Evolutionary conservation across 768 basidiomycete species (phyloP).

Genomic region (Xerocomus spinulosus): DNA sequence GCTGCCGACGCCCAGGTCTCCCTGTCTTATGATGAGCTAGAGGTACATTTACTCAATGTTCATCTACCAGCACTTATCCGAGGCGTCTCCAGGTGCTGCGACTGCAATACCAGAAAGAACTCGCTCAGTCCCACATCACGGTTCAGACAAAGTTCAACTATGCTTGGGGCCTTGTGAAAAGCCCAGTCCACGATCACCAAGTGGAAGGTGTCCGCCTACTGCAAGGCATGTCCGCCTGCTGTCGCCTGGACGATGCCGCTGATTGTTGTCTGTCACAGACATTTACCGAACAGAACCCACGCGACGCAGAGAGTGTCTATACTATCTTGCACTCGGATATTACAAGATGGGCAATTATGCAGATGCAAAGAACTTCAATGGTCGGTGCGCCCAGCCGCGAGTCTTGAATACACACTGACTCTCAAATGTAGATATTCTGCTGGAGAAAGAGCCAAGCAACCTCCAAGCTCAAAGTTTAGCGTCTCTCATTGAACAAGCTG

Average conservation of each 20-base stretch:
- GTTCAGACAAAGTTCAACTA: constrained; percentile 98
- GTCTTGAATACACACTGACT: constrained; percentile 1
- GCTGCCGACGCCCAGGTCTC: constrained; percentile 93
- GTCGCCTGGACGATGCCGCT: not conserved
- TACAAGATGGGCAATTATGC: constrained; percentile 96
- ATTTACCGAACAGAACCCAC: constrained; percentile 86
- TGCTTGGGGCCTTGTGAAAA: constrained; percentile 95
- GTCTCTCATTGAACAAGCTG: constrained; percentile 80
- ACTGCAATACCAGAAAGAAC: constrained; percentile 86
- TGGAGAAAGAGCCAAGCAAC: constrained; percentile 91
- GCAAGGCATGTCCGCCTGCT: constrained; percentile 56
- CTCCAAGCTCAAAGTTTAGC: constrained; percentile 85
- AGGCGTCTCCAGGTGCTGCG: constrained; percentile 61
- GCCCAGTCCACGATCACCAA: constrained; percentile 77
- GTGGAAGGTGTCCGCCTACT: constrained; percentile 88
- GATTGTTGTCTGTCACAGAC: constrained; percentile 44
- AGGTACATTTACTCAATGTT: constrained; percentile 42
- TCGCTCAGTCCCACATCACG: constrained; percentile 76
- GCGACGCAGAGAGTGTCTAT: constrained; percentile 89
- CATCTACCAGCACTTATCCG: not conserved
- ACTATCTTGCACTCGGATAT: constrained; percentile 93
- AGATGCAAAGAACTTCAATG: constrained; percentile 89
- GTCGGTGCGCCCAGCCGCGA: constrained; percentile 42
- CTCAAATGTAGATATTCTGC: constrained; percentile 57
- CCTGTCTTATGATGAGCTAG: constrained; percentile 83